These are phyloP conservation scores for Ogataea pilisensis DNA, from an alignment of 805 yeast genomes.

Conservation along the genomic window DNA sequence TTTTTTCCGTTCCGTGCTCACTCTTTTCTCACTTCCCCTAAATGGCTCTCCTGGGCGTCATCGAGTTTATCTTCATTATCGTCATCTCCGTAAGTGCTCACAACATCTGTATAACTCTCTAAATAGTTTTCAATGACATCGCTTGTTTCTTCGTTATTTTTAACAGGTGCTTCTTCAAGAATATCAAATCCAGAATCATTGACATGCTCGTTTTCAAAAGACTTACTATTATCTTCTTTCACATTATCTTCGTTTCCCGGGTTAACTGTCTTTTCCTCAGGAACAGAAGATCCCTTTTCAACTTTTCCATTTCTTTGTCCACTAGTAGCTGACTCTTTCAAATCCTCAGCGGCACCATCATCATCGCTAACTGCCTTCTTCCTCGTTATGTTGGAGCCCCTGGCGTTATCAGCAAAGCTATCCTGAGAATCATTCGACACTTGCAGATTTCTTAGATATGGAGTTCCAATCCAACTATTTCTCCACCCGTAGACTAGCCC, in stretches of 20 bases:
- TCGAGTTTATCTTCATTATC: not conserved
- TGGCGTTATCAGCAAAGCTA: not conserved
- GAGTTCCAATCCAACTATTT: constrained; percentile 26
- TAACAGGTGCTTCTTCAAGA: no score
- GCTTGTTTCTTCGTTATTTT: not conserved
- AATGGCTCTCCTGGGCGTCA: not conserved
- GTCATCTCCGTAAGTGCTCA: not conserved
- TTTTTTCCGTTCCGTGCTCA: no score
- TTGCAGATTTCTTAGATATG: not conserved
- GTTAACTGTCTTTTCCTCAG: not conserved
- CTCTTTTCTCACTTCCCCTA: no score
- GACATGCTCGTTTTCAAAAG: no score
- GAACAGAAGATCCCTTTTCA: no score
- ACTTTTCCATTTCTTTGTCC: no score
- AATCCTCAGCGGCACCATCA: no score
- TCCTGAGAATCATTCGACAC: not conserved
- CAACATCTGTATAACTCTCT: not conserved
- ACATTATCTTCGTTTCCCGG: not conserved
- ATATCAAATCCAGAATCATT: no score
- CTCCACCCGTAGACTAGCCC: constrained; percentile 33
- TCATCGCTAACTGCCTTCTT: no score
- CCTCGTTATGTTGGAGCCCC: not conserved
- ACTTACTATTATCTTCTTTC: no score
- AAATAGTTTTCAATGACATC: not conserved
- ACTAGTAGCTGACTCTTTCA: no score